Evolutionary conservation across 1,284 basidiomycete genomes (phyloP), one percentile per base, ranked within the genome.

Genomic region (Irpex sp.): DNA sequence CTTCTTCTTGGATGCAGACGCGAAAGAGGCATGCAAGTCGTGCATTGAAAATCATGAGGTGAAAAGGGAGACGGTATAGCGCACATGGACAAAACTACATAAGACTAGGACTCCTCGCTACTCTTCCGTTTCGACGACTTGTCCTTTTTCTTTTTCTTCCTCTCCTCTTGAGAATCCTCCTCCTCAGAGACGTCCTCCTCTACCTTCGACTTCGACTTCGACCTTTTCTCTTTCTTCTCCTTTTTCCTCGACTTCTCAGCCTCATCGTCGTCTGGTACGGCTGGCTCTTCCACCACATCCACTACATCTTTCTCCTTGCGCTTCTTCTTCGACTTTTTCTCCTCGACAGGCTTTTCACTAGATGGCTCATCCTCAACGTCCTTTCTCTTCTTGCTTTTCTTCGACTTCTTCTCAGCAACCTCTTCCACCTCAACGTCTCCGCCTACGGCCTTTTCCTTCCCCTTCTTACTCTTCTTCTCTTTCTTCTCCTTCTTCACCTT

Each of bases 91-190:
- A 3, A 33, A 6, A 33, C 5, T 31, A 21, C 21, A 21, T 54
- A 6, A 1, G 11, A 55, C 13, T 55, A 55, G 31, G 13, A 13
- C 9, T 36, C 31, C 26, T 55, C 53, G 8, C 21, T 15, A 9
- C 15, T 35, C 53, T 55, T 36, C 11, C 21, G 35, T 19, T 62
- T 57, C 7, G 56, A 43, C 8, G 61, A 55, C 39, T 59, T 55
- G 31, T 33, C 57, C 51, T 58, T 62, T 43, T 56, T 62, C 33
- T 43, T 59, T 21, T 58, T 62, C 39, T 55, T 62, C 19, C 53
- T 62, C 56, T 62, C 56, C 33, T 58, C 50, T 51, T 36, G 3
- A 2, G 56, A 19, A 6, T 47, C 36, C 13, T 19, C 56, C 35
- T 51, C 61, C 5, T 4, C 15, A 17, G 2, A 3, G 33, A 17